A percentile compares a stretch with the other conserved stretches of the same genome.
Evolutionary conservation across 306 rosid genomes (phyloP).

Genomic region (Prunus campanulata): DNA sequence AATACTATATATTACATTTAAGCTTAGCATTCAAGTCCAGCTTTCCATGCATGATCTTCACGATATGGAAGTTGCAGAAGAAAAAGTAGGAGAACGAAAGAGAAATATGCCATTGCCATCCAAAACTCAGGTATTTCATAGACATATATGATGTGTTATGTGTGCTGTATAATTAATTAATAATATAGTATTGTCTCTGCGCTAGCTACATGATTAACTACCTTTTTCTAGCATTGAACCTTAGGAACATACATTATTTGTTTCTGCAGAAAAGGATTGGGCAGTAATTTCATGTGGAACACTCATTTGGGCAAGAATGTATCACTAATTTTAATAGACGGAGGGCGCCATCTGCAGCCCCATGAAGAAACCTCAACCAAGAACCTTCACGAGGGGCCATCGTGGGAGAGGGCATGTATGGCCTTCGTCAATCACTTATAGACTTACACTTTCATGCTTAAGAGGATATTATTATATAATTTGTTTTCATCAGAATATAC

Average conservation of each 20-base stretch:
- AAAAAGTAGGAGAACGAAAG: background rate
- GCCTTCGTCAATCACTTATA: background rate
- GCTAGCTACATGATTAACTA: too few species aligned
- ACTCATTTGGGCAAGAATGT: slow-evolving; percentile 54
- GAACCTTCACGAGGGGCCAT: slow-evolving; percentile 17
- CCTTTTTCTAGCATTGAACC: too few species aligned
- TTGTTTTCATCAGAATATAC: too few species aligned
- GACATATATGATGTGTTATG: too few species aligned
- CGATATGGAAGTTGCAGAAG: background rate
- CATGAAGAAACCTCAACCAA: slow-evolving; percentile 30
- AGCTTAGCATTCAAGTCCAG: background rate
- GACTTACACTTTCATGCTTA: too few species aligned
- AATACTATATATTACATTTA: background rate
- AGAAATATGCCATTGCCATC: too few species aligned
- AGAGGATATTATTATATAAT: too few species aligned
- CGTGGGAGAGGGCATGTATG: background rate
- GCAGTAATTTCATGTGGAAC: slow-evolving; percentile 23
- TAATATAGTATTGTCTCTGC: too few species aligned
- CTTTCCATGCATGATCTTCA: background rate
- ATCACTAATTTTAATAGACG: background rate
- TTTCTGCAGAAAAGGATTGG: slow-evolving; percentile 12
- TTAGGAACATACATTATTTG: background rate
- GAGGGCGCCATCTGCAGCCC: background rate
- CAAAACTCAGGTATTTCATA: slow-evolving; percentile 1
- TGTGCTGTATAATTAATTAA: too few species aligned